Evolutionary conservation across 1,284 basidiomycete genomes (phyloP).

Genomic region (Ganoderma resinaceum): DNA sequence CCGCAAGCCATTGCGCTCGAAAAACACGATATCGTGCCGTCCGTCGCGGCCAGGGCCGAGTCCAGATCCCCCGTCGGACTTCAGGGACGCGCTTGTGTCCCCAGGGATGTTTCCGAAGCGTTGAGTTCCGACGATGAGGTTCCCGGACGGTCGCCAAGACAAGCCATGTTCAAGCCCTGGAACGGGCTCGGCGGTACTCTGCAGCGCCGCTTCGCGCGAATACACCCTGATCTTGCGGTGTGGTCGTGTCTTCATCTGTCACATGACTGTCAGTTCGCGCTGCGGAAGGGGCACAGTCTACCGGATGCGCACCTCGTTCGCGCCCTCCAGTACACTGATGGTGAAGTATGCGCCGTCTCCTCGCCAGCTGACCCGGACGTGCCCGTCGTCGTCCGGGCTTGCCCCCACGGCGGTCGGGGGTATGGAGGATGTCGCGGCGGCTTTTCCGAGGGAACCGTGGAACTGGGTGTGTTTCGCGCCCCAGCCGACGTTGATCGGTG

Average conservation of each 20-base stretch:
- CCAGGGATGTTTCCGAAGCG: slow-evolving; percentile 59
- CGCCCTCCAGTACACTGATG: slow-evolving; percentile 69
- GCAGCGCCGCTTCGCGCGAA: slow-evolving; percentile 79
- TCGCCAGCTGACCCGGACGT: slow-evolving; percentile 89
- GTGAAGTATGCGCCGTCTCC: slow-evolving; percentile 93
- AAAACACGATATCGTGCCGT: slow-evolving; percentile 91
- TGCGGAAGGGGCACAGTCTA: neutral
- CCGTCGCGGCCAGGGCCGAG: slow-evolving; percentile 72
- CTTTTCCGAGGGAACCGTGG: slow-evolving; percentile 94
- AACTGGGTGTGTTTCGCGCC: slow-evolving; percentile 98
- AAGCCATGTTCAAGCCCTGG: slow-evolving; percentile 83
- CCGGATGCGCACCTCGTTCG: slow-evolving; percentile 23
- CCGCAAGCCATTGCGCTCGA: slow-evolving; percentile 93
- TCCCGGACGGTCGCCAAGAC: slow-evolving; percentile 92
- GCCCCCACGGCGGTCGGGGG: slow-evolving; percentile 51
- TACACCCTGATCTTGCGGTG: slow-evolving; percentile 81
- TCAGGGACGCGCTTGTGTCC: neutral
- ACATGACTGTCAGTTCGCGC: neutral
- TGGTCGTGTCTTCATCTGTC: slow-evolving; percentile 29
- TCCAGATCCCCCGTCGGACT: slow-evolving; percentile 56
- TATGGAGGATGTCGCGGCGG: slow-evolving; percentile 71
- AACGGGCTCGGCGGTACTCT: slow-evolving; percentile 87
- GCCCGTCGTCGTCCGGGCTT: slow-evolving; percentile 76
- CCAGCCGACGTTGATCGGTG: slow-evolving; percentile 97
- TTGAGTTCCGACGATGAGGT: slow-evolving; percentile 85